Base-by-base conservation (phyloP, 768 basidiomycete species). In the Pisolithus orientalis region DNA sequence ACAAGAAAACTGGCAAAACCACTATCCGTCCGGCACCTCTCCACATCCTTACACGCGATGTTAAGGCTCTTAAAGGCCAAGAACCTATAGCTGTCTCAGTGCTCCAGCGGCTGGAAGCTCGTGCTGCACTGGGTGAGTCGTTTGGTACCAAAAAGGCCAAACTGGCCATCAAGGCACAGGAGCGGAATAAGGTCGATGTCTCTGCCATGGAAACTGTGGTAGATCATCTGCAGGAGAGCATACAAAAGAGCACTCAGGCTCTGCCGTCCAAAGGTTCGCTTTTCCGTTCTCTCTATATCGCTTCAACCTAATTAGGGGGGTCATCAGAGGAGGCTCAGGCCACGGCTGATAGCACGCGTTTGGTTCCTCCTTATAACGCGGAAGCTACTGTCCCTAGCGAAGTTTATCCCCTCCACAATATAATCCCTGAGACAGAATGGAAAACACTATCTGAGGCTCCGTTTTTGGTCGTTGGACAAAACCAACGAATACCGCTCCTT, bases 101-200 rank as follows among this genome's bases (percentile, higher is more conserved):
- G 8, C 70, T 80, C 46, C 59, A 74, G 44, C 78, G 83, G 53
- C 70, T 78, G 39, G 77, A 84, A 47, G 85, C 85, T 14, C 78
- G 85, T 39, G 88, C 80, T 50, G 75, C 80, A n/a, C 80, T 99
- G 1, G 94, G 95, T 31, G 86, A 93, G 66, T 82, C 88, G 1
- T 99, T 99, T 57, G 95, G 95, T 21, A 95, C 94, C 25, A 90
- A 93, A 72, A 98, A 96, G 65, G 91, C 93, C 43, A 87, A 91
- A 67, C 80, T 82, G 9, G 84, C 82, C 28, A 94, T 97, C 62
- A 80, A 80, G 49, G 87, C 92, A 4, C 80, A 79, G 49, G 93
- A 94, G 69, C 80, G 95, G 57, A 95, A 94, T 70, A 84, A 84
- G 65, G 84, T 99, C 37, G 93, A 96, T 70, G 82, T 89, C 17